Percentiles rank a stretch among this genome's conserved stretches.
phyloP scores from a whole-genome alignment of 352 stramenopile species.

The Phytophthora rubi region DNA sequence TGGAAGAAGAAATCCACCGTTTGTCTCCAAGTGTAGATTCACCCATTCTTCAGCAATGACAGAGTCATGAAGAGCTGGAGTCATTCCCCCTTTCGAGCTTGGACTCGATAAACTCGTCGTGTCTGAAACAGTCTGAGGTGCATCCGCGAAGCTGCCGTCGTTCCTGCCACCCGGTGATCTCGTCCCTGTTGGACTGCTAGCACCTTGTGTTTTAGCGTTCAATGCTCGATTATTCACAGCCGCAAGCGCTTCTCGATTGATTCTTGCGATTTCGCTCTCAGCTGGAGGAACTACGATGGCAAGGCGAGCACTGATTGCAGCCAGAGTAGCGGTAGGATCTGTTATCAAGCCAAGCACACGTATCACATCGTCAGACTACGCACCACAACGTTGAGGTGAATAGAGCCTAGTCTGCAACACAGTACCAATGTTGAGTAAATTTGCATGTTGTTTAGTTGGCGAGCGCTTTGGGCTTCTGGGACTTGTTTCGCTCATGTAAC shows the following conservation, averaged over 20 bases:
- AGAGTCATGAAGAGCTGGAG: conserved; percentile 61
- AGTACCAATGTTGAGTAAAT: conserved; percentile 53
- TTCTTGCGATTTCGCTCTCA: conserved; percentile 74
- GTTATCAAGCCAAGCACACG: not conserved
- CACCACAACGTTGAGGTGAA: not conserved
- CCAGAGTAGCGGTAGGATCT: conserved; percentile 54
- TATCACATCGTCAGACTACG: not conserved
- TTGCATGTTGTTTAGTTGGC: conserved; percentile 34
- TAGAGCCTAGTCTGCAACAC: not conserved
- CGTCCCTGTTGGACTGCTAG: conserved; percentile 9
- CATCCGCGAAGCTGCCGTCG: not conserved
- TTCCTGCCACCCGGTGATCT: conserved; percentile 10
- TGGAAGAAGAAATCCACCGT: conserved; percentile 57
- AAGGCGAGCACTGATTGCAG: conserved; percentile 68
- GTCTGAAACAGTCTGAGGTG: not conserved
- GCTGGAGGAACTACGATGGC: conserved; percentile 57
- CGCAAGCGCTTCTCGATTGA: conserved; percentile 62
- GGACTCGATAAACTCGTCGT: conserved; percentile 17
- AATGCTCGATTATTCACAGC: conserved; percentile 25
- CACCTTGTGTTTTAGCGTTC: conserved; percentile 22
- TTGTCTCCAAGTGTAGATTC: conserved; percentile 73
- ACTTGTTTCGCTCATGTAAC: conserved; percentile 15
- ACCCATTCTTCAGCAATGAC: conserved; percentile 84
- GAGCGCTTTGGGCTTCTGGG: conserved; percentile 32
- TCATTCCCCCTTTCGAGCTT: conserved; percentile 34